phyloP scores from a whole-genome alignment of 1,139 yeast species.

The Pneumocystis oryctolagi region DNA sequence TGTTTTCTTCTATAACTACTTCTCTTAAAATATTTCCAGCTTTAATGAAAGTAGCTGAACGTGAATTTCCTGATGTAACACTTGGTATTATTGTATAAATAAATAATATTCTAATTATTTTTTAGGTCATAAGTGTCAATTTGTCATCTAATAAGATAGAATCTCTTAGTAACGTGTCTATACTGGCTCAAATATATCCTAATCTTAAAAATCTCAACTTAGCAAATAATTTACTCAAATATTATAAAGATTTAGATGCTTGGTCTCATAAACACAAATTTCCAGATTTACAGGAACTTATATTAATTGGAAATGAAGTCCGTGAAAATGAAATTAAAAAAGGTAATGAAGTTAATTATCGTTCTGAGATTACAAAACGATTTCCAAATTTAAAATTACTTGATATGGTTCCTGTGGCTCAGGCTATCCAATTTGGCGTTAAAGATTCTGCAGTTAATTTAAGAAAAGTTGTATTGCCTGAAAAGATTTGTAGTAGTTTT shows the following conservation, averaged over 20 bases:
- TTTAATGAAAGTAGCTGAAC: constrained; percentile 61
- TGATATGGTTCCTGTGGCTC: constrained; percentile 48
- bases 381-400: constrained; percentile 70
- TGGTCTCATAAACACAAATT: constrained; percentile 57
- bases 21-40: constrained; percentile 75
- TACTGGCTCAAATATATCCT: constrained; percentile 66
- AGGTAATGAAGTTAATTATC: constrained; percentile 34
- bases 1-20: constrained; percentile 43
- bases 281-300: constrained; percentile 54
- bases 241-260: constrained; percentile 45
- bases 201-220: constrained; percentile 60
- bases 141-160: constrained; percentile 53
- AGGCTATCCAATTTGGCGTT: constrained; percentile 35
- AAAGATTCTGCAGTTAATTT: constrained; percentile 6
- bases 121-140: constrained; percentile 35
- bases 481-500: constrained; percentile 41
- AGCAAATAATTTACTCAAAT: constrained; percentile 53
- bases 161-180: constrained; percentile 48
- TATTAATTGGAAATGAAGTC: constrained; percentile 68
- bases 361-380: constrained; percentile 46
- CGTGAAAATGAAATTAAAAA: constrained; percentile 10
- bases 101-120: background rate
- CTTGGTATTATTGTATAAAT: constrained; percentile 26
- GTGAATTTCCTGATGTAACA: constrained; percentile 36
- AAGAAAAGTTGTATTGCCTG: constrained; percentile 33